phyloP scores from a whole-genome alignment of 768 basidiomycete species.

The Tylopilus subfusipes region DNA sequence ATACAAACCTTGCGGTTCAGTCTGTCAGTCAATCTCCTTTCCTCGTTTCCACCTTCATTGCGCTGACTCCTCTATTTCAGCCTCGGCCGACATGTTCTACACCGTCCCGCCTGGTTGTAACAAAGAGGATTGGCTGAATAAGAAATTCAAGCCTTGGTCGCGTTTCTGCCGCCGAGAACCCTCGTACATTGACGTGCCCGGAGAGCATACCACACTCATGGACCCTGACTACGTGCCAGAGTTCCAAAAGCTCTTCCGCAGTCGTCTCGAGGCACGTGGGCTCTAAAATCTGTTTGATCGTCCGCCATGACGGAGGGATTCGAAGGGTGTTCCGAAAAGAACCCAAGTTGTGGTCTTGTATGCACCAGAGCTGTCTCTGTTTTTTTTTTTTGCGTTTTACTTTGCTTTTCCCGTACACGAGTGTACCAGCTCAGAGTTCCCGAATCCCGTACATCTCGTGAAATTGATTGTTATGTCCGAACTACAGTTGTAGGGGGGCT shows the following conservation, averaged over 20 bases:
- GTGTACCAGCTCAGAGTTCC: no score
- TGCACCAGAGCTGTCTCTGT: no score
- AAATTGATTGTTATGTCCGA: no score
- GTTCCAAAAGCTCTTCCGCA: slow-evolving; percentile 30
- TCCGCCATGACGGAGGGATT: no score
- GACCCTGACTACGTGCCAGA: slow-evolving; percentile 29
- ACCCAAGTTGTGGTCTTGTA: no score
- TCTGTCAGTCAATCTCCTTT: slow-evolving; percentile 19
- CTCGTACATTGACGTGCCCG: slow-evolving; percentile 24
- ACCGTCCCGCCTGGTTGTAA: slow-evolving; percentile 27
- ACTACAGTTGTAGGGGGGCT: no score
- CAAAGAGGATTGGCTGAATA: slow-evolving; percentile 30
- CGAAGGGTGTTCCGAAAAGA: no score
- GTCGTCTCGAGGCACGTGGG: slow-evolving; percentile 25
- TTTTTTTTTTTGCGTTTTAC: no score
- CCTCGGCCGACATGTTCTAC: slow-evolving; percentile 25
- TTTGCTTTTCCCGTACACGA: no score
- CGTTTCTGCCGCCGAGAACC: slow-evolving; percentile 23
- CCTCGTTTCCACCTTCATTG: rapidly evolving
- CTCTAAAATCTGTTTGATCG: slow-evolving; percentile 9
- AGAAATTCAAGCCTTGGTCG: slow-evolving; percentile 26
- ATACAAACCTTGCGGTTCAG: slow-evolving; percentile 24
- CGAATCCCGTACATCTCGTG: no score
- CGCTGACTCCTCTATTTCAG: slow-evolving; percentile 4
- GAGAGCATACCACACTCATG: slow-evolving; percentile 30